Evolutionary conservation across 306 rosid genomes (phyloP).

Genomic region (Nissolia schottii): DNA sequence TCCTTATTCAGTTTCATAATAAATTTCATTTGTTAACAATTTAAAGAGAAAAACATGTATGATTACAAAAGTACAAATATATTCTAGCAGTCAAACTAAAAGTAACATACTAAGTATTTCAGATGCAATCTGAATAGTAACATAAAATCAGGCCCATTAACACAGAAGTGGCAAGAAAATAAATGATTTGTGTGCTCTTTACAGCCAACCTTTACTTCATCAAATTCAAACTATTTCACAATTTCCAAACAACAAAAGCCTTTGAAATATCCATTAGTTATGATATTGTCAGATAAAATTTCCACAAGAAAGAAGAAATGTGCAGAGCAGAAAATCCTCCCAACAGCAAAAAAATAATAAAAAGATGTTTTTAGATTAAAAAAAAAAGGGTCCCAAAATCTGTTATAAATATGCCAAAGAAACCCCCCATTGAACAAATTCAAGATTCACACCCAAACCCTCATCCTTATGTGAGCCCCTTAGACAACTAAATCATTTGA

Average conservation of each 20-base stretch:
- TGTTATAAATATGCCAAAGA: not conserved
- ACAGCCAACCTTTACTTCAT: not conserved
- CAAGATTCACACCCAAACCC: constrained; percentile 1
- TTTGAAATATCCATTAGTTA: not conserved
- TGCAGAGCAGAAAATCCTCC: not conserved
- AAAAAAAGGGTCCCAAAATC: not conserved
- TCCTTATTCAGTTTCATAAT: not conserved
- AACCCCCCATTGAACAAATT: not conserved
- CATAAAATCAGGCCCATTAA: not conserved
- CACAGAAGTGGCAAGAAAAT: not conserved
- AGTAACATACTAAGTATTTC: not conserved
- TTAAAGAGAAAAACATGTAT: not conserved
- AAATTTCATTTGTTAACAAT: not conserved
- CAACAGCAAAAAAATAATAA: not conserved
- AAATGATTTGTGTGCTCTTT: not conserved
- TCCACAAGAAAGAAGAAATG: not conserved
- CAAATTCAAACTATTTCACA: constrained; percentile 7
- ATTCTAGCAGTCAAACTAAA: not conserved
- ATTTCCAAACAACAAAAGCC: not conserved
- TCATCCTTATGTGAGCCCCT: not conserved
- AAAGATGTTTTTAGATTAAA: not conserved
- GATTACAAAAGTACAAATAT: not conserved
- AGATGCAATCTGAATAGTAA: not conserved
- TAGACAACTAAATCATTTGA: not conserved
- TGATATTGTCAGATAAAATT: not conserved